A percentile compares a stretch with the other conserved stretches of the same genome.
phyloP scores from a whole-genome alignment of 495 filamentous ascomycete species.

The Penicillium lividum region DNA sequence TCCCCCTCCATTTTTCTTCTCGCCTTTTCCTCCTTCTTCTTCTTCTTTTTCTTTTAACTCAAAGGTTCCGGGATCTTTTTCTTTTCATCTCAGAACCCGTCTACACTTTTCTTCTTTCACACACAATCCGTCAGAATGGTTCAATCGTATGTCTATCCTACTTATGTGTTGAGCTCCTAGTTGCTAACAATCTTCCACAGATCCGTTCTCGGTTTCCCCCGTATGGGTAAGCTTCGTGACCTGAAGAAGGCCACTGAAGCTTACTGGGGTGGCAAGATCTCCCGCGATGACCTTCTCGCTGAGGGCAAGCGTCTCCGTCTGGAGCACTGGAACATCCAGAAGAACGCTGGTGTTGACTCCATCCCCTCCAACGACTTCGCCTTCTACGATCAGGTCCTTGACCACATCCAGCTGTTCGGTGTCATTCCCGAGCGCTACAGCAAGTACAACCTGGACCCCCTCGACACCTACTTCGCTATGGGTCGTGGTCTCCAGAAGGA shows the following conservation, averaged over 20 bases:
- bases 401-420: conserved; percentile 98
- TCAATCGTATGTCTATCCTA: conserved; percentile 61
- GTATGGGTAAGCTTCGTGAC: conserved; percentile 97
- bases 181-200: conserved; percentile 24
- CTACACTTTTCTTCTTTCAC: conserved; percentile 23
- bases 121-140: conserved; percentile 66
- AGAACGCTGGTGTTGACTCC: conserved; percentile 92
- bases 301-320: conserved; percentile 96
- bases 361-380: conserved; percentile 99
- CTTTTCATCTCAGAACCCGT: conserved; percentile 25
- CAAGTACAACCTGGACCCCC: conserved; percentile 75
- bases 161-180: conserved; percentile 16
- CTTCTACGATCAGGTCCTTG: conserved; percentile 96
- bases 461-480: conserved; percentile 99
- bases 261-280: conserved; percentile 94
- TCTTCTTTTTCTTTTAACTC: conserved; percentile 22
- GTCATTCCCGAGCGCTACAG: conserved; percentile 89
- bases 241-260: conserved; percentile 99
- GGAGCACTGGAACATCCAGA: conserved; percentile 99
- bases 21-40: conserved; percentile 24
- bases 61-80: conserved; percentile 29
- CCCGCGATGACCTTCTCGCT: conserved; percentile 78
- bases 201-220: conserved; percentile 80
- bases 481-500: conserved; percentile 94
- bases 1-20: conserved; percentile 36